phyloP scores from a whole-genome alignment of 169 alveolate genomes.

The Plasmodium fragile region DNA sequence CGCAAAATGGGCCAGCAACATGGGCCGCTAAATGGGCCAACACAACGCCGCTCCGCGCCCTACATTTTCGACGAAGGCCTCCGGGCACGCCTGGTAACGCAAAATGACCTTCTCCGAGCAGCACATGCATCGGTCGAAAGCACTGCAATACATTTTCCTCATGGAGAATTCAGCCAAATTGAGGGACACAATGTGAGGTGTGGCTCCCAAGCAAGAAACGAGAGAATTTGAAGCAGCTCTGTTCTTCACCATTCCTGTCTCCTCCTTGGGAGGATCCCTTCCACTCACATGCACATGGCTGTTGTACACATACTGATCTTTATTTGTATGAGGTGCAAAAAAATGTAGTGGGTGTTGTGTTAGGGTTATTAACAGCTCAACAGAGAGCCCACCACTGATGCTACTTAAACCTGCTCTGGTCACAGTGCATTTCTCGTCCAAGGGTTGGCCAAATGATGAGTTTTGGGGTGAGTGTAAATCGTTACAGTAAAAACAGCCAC shows the following conservation, averaged over 20 bases:
- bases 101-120: constrained; percentile 79
- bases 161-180: constrained; percentile 77
- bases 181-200: constrained; percentile 81
- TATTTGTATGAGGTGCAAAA: constrained; percentile 78
- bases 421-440: constrained; percentile 85
- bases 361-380: constrained; percentile 79
- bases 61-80: constrained; percentile 72
- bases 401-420: constrained; percentile 79
- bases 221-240: constrained; percentile 14
- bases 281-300: background rate
- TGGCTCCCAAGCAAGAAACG: constrained; percentile 80
- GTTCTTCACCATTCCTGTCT: background rate
- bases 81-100: constrained; percentile 47
- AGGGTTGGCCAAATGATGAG: constrained; percentile 63
- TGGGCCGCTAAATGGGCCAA: background rate
- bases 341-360: constrained; percentile 81
- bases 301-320: constrained; percentile 37
- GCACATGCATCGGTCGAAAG: constrained; percentile 81
- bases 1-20: background rate
- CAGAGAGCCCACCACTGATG: constrained; percentile 83
- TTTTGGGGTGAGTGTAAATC: constrained; percentile 79
- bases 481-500: constrained; percentile 84
- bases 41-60: background rate
- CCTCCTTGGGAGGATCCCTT: background rate
- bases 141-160: constrained; percentile 70